Evolutionary conservation across 805 yeast genomes (phyloP).

Genomic region (Kodamaea sagamina): DNA sequence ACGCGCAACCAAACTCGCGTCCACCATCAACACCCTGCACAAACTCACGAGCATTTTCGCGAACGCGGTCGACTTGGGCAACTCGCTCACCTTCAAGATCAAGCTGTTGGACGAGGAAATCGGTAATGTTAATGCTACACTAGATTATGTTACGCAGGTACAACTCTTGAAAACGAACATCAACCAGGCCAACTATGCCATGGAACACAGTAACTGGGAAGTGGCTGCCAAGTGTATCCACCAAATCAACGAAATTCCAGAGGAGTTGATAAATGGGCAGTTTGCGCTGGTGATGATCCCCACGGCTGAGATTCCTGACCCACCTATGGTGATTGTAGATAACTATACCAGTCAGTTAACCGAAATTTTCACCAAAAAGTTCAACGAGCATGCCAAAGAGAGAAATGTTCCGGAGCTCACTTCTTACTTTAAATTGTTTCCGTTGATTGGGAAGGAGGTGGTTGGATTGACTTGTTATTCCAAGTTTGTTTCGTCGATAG

Average conservation of each 20-base stretch:
- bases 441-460: conserved; percentile 71
- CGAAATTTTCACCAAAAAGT: conserved; percentile 57
- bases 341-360: conserved; percentile 64
- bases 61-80: conserved; percentile 65
- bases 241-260: conserved; percentile 50
- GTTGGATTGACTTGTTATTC: conserved; percentile 82
- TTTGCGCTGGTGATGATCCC: conserved; percentile 86
- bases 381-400: conserved; percentile 65
- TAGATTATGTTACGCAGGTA: conserved; percentile 64
- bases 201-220: conserved; percentile 69
- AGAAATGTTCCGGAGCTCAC: conserved; percentile 73
- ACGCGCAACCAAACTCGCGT: conserved; percentile 59
- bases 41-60: conserved; percentile 55
- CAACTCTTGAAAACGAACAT: conserved; percentile 67
- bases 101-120: conserved; percentile 71
- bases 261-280: conserved; percentile 54
- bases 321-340: conserved; percentile 59
- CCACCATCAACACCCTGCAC: conserved; percentile 58
- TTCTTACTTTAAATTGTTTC: conserved; percentile 81
- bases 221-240: conserved; percentile 72
- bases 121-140: conserved; percentile 59
- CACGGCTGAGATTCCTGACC: conserved; percentile 78
- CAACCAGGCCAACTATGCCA: conserved; percentile 64
- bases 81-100: conserved; percentile 67
- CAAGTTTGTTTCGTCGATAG: conserved; percentile 79